Conservation (phyloP, 129 eudicot genomes). For the Apium graveolens region DNA sequence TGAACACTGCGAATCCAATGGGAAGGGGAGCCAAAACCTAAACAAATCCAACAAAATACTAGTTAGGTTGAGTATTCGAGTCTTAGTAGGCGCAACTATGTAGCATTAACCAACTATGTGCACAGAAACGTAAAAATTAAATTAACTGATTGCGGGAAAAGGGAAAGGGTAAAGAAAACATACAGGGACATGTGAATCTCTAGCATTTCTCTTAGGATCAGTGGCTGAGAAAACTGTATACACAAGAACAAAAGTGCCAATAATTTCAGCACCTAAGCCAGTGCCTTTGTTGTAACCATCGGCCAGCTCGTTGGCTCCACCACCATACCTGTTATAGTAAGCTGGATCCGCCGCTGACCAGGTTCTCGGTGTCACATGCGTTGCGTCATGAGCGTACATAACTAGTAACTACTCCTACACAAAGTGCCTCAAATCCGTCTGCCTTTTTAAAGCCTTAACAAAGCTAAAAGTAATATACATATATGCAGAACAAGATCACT, state of each 20-base stretch:
- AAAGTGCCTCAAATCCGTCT: too few relatives aligned
- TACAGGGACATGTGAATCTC: constrained; percentile 97
- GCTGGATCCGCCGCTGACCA: too few relatives aligned
- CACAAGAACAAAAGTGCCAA: constrained; percentile 84
- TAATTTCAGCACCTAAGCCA: constrained; percentile 79
- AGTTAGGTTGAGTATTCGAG: background rate
- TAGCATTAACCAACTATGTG: constrained; percentile 1
- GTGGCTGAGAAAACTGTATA: constrained; percentile 91
- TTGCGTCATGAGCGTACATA: too few relatives aligned
- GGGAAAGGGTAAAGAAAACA: constrained; percentile 12
- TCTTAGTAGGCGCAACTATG: too few relatives aligned
- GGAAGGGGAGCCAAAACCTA: constrained; percentile 69
- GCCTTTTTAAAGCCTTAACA: too few relatives aligned
- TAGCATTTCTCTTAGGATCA: constrained; percentile 82
- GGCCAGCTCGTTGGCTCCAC: constrained; percentile 68
- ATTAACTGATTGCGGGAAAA: background rate
- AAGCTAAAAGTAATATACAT: too few relatives aligned
- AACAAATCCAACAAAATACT: background rate
- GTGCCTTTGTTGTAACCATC: constrained; percentile 74
- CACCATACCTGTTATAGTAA: constrained; percentile 59
- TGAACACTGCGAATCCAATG: constrained; percentile 57
- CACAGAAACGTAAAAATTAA: background rate
- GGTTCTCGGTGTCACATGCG: too few relatives aligned
- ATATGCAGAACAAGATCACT: too few relatives aligned
- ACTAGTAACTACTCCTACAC: too few relatives aligned